Conservation (phyloP, 306 rosid genomes). For the Gynostemma pentaphyllum region DNA sequence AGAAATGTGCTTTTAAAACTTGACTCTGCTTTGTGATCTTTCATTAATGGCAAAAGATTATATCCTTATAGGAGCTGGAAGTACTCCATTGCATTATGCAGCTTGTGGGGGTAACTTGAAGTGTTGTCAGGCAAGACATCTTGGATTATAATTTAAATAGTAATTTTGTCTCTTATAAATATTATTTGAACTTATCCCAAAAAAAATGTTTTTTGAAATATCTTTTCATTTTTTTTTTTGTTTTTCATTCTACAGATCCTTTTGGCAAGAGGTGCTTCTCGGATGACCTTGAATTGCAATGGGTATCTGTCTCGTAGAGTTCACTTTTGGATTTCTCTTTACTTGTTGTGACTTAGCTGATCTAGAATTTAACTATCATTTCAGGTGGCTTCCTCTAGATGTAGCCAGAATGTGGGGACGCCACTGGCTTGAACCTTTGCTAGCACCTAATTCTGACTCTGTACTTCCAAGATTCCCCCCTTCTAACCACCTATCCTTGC, state of each 20-base stretch:
- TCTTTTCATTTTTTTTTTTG: background rate
- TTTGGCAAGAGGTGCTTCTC: conserved; percentile 73
- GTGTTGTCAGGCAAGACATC: conserved; percentile 82
- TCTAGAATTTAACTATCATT: conserved; percentile 7
- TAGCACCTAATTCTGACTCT: conserved; percentile 60
- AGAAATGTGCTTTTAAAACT: background rate
- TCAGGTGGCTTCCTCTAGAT: conserved; percentile 93
- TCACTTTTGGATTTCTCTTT: conserved; percentile 1
- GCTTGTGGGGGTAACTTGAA: conserved; percentile 96
- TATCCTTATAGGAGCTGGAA: conserved; percentile 71
- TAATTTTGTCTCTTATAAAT: background rate
- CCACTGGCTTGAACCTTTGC: conserved; percentile 81
- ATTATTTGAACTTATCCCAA: too few species aligned
- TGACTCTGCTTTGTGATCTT: conserved; percentile 13
- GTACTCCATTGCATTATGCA: conserved; percentile 96
- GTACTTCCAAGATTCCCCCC: conserved; percentile 42
- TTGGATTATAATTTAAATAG: background rate
- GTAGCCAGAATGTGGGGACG: conserved; percentile 99
- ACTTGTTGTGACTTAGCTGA: conserved; percentile 8
- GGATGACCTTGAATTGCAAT: conserved; percentile 73
- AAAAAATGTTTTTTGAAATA: too few species aligned
- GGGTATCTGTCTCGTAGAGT: conserved; percentile 39
- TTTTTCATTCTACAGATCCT: conserved; percentile 47
- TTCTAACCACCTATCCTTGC: conserved; percentile 72
- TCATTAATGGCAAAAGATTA: background rate